phyloP scores from a whole-genome alignment of 2,329 filamentous ascomycete species.

The Beauveria medogensis region DNA sequence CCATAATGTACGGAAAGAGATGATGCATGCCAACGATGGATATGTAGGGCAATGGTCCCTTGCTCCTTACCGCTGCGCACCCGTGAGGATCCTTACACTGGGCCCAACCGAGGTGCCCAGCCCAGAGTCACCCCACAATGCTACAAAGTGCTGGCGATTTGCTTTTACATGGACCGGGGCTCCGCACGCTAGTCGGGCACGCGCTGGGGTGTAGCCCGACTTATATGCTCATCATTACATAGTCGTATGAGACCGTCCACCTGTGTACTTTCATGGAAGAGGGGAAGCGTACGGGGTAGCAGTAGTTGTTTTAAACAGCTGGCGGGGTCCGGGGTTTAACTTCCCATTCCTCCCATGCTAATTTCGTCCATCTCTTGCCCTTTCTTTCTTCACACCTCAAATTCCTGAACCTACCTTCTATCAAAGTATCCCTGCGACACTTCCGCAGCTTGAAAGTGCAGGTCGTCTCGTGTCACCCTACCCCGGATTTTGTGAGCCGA shows the following conservation, averaged over 20 bases:
- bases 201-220: not conserved
- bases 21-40: too few relatives aligned
- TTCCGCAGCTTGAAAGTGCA: not conserved
- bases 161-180: slow-evolving; percentile 11
- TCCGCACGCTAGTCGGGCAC: slow-evolving; percentile 8
- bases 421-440: not conserved
- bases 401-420: not conserved
- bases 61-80: not conserved
- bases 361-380: not conserved
- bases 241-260: not conserved
- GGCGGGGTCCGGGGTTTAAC: not conserved
- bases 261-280: not conserved
- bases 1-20: not conserved
- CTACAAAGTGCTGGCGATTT: not conserved
- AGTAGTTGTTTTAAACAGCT: not conserved
- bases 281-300: not conserved
- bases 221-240: slow-evolving; percentile 10
- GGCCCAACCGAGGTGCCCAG: slow-evolving; percentile 12
- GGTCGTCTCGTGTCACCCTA: not conserved
- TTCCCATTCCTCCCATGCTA: not conserved
- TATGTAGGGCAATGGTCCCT: not conserved
- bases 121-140: slow-evolving; percentile 8
- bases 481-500: slow-evolving; percentile 1
- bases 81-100: slow-evolving; percentile 10
- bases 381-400: not conserved